A percentile compares a stretch with the other conserved stretches of the same genome.
These are phyloP conservation scores for Penicillium frequentans DNA, from an alignment of 2,329 filamentous ascomycete species.

Conservation along the genomic window DNA sequence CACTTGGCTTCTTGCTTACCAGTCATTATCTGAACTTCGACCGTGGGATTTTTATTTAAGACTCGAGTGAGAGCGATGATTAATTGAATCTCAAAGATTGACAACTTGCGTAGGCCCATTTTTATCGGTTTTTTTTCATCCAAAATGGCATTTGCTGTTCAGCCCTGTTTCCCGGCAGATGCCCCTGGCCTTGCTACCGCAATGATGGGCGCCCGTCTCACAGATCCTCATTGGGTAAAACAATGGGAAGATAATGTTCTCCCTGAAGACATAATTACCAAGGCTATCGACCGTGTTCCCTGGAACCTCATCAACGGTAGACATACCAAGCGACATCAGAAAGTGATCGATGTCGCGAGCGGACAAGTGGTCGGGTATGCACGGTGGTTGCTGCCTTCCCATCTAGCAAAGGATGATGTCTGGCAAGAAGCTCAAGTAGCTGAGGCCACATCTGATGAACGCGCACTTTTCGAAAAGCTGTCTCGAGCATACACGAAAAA, in stretches of 20 bases:
- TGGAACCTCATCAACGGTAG: not conserved
- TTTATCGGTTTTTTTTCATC: not conserved
- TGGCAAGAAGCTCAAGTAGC: not conserved
- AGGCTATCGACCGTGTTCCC: not conserved
- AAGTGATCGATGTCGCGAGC: not conserved
- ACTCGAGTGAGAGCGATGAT: not conserved
- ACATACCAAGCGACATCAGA: not conserved
- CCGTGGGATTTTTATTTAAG: not conserved
- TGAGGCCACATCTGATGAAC: not conserved
- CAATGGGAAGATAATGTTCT: not conserved
- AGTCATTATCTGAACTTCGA: not conserved
- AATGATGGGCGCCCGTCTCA: not conserved
- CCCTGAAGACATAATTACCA: not conserved
- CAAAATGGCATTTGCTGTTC: not conserved
- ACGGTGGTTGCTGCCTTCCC: not conserved
- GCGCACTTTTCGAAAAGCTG: not conserved
- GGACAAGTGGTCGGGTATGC: not conserved
- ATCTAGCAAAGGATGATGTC: not conserved
- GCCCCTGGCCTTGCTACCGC: not conserved
- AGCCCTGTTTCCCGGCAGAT: not conserved
- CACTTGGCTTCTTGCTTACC: not conserved
- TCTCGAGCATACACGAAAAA: not conserved
- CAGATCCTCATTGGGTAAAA: not conserved
- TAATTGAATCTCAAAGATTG: no score
- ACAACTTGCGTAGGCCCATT: not conserved